Base-by-base conservation (phyloP, 768 basidiomycete genomes). In the Pisolithus albus region DNA sequence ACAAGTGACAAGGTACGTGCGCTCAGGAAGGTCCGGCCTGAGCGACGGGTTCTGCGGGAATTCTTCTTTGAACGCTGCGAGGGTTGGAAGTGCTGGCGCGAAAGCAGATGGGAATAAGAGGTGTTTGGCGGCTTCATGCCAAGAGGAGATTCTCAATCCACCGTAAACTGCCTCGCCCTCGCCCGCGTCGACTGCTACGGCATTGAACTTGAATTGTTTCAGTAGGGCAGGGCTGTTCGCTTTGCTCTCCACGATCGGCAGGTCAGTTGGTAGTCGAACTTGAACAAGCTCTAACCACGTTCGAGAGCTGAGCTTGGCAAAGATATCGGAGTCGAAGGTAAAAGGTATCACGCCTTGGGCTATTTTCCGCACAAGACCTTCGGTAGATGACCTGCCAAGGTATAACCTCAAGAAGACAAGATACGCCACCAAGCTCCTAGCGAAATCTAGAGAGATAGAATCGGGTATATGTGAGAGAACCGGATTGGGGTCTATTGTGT, bases 1-100 rank as follows among this genome's bases (percentile, higher is more conserved):
- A 67, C 92, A 94, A 8, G 90, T 95, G 51, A 97, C 84, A 50
- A 98, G 82, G 79, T 80, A 97, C 21, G 93, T 98, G 62, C 86
- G 84, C 53, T 97, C 95, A 3, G 86, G 72, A 21, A 88, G 64
- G 60, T 96, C 92, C 11, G 96, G 96, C 39, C 87, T 90, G 30
- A 95, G 73, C 4, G 83, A 74, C 13, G 87, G 83, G 52, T 85
- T 75, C 58, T 82, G 81, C 11, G 76, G 70, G 51, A 75, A 78
- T 32, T 76, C 70, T 32, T 76, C 70, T 38, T 78, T 76, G 13
- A 59, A 49, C 39, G 62, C 62, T 2, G 64, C 50, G 4, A 62
- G 52, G 9, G 59, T 51, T 24, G 73, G 69, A 39, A 66, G 64
- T 19, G 75, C 66, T 7, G 84, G 79, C 15, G 78, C 70, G 70